A percentile compares a stretch with the other conserved stretches of the same genome.
These are phyloP conservation scores for Grigorovia humatica DNA, from an alignment of 805 yeast genomes.

Conservation along the genomic window DNA sequence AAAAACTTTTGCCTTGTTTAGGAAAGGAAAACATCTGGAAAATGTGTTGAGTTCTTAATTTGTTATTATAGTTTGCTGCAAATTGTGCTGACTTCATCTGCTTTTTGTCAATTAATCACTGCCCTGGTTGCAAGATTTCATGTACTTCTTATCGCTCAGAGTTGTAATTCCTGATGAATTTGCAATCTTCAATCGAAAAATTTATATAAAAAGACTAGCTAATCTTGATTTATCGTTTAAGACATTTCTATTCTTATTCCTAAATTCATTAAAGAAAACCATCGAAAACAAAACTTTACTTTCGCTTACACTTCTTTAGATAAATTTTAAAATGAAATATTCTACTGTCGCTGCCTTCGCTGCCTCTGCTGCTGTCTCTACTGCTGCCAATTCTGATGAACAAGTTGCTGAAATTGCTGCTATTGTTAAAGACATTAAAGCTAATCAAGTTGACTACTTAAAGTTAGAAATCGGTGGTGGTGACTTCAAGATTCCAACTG, in stretches of 20 bases:
- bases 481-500: conserved; percentile 21
- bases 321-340: conserved; percentile 1
- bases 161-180: too few species aligned
- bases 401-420: conserved; percentile 17
- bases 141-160: too few species aligned
- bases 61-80: not conserved
- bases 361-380: conserved; percentile 3
- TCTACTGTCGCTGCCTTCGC: conserved; percentile 4
- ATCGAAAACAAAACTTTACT: not conserved
- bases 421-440: conserved; percentile 11
- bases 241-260: not conserved
- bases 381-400: conserved; percentile 13
- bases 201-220: too few species aligned
- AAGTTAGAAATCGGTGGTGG: conserved; percentile 5
- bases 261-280: not conserved
- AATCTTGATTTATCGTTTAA: too few species aligned
- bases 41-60: not conserved
- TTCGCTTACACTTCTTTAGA: not conserved
- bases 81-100: not conserved
- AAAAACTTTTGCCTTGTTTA: too few species aligned
- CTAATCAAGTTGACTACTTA: conserved; percentile 9
- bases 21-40: not conserved
- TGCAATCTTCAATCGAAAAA: too few species aligned
- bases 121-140: not conserved
- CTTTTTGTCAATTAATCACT: not conserved